Evolutionary conservation across 2,329 filamentous ascomycete species (phyloP), one percentile per base, ranked within the genome.

Genomic region (Microcyclospora pomicola): DNA sequence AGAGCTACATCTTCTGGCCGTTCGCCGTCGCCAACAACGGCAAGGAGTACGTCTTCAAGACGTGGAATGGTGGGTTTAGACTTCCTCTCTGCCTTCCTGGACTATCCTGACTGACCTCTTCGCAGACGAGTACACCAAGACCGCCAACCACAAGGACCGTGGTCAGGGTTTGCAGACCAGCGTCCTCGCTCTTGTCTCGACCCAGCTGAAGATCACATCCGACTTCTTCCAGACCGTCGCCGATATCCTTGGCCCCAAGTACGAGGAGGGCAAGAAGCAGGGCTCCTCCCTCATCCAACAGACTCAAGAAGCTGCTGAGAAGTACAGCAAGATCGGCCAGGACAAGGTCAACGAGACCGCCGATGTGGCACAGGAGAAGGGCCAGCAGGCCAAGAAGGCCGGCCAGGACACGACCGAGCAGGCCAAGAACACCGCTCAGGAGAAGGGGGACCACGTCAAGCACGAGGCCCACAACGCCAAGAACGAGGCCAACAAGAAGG

Each of bases 1-100:
- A 71, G 53, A 71, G 76, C 43, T 76, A 75, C 47, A 73, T 73
- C 40, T 77, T 77, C 42, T 79, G 76, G 45, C 57, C 58, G 7
- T 49, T 52, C 43, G 44, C 42, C 27, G 15, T 48, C 16, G 47
- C 46, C 5, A 39, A 15, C 27, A 34, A 46, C 7, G 44, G 42
- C 36, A 42, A 41, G 24, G 43, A 48, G 34, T 61, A 61, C 47
- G 33, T 55, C 33, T 40, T 49, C 33, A 44, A 44, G 33, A 58
- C 56, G 14, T 61, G 52, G 49, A 42, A 50, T 28, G 54, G 54
- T 56, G 37, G 34, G 52, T 42, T 13, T 31, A n/a, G 9, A 7
- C 13, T 24, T 9, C 39, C 15, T 12, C 31, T 14, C 30, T 19
- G 13, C 28, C 30, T 9, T 10, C 15, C 24, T 15, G 4, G 13